Evolutionary conservation across 2,329 filamentous ascomycete species (phyloP).

Genomic region (Claviceps sp.): DNA sequence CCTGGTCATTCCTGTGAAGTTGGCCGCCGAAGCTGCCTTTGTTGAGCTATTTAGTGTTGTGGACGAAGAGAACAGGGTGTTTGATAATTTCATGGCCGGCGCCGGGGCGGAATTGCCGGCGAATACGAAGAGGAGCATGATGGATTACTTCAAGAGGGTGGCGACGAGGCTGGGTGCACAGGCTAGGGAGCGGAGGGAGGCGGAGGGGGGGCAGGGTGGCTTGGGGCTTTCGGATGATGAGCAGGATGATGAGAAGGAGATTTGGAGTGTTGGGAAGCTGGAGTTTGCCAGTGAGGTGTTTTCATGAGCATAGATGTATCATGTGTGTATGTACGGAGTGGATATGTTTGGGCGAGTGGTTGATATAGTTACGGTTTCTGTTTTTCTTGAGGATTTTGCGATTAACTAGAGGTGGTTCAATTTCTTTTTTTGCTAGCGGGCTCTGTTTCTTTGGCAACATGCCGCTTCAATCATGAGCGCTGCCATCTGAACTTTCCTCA

Average conservation of each 20-base stretch:
- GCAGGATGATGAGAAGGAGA: conserved; percentile 83
- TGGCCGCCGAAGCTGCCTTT: conserved; percentile 90
- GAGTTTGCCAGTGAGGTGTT: conserved; percentile 56
- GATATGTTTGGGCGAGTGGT: background rate
- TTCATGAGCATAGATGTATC: conserved; percentile 15
- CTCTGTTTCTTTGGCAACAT: too few relatives aligned
- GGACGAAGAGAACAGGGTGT: conserved; percentile 71
- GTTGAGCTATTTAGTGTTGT: conserved; percentile 82
- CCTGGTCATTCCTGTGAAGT: conserved; percentile 83
- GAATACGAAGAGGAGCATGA: conserved; percentile 75
- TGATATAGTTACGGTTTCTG: background rate
- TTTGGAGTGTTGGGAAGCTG: conserved; percentile 88
- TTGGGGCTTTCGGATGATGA: conserved; percentile 83
- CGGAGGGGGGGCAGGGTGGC: conserved; percentile 78
- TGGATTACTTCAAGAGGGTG: conserved; percentile 94
- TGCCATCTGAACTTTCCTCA: too few relatives aligned
- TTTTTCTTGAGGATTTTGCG: background rate
- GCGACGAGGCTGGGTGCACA: conserved; percentile 74
- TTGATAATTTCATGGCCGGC: conserved; percentile 77
- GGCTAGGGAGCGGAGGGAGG: conserved; percentile 77
- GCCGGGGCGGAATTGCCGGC: conserved; percentile 52
- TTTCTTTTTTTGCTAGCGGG: background rate
- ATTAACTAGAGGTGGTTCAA: background rate
- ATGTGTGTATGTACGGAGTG: background rate
- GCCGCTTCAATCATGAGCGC: too few relatives aligned